Evolutionary conservation across 352 stramenopile genomes (phyloP), one percentile per base, ranked within the genome.

Genomic region (Globisporangium emineosum): DNA sequence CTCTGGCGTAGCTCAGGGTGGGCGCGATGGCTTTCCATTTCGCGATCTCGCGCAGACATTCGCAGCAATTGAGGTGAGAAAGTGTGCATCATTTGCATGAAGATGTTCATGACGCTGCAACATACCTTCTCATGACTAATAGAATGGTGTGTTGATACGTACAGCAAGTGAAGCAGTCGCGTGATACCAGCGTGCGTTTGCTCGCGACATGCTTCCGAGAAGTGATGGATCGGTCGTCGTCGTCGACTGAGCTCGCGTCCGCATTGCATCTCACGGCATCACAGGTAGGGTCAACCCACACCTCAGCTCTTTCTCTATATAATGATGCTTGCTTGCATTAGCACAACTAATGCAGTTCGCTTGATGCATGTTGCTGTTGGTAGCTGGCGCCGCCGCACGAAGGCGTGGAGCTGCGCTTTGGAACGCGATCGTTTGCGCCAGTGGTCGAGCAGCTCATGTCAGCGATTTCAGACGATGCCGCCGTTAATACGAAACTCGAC

Each of bases 321-420:
- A 55, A 5, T 21, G 7, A 21, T 30, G 19, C 23, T 10, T 47
- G 19, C 40, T 21, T 23, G 19, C 40, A 33, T 19, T n/a, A 23
- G 13, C 23, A 15, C 23, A 32, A 5, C 29, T 32, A 33, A 55
- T 32, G 23, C 10, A 30, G 3, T 23, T 32, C 9, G 21, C 47
- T 73, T n/a, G 52, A 8, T 15, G 8, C 19, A n/a, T 57, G 47
- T 2, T 5, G 29, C 5, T 5, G 29, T 32, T n/a, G n/a, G 5
- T 60, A 94, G 70, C 55, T 94, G 42, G 86, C 86, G 6, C 83
- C 86, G 15, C 67, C 84, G 0, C 78, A 93, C 52, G 72, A 88
- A 54, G 84, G 86, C 19, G 71, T 92, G 19, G 84, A 94, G 69
- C 70, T 94, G 17, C 84, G 81, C 9, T 91, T 94, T 47, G 78